Evolutionary conservation across 495 filamentous ascomycete genomes (phyloP).

Genomic region (Penicillium lagena): DNA sequence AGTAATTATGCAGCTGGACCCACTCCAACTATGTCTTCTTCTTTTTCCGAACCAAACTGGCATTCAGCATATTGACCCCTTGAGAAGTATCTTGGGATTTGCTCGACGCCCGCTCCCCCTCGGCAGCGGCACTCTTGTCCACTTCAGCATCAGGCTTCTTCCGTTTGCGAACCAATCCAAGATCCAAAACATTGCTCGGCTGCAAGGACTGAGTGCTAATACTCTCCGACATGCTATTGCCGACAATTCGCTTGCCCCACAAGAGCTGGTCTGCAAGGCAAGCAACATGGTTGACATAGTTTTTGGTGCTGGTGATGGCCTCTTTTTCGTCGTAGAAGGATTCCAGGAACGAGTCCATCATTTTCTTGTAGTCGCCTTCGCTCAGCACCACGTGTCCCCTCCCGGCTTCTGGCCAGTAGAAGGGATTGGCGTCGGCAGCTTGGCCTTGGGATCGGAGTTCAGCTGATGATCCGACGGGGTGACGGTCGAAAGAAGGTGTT

Average conservation of each 20-base stretch:
- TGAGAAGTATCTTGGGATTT: conserved; percentile 17
- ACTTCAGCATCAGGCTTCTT: conserved; percentile 36
- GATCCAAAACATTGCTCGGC: conserved; percentile 32
- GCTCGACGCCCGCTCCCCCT: conserved; percentile 5
- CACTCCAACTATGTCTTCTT: conserved; percentile 38
- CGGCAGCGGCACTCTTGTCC: conserved; percentile 5
- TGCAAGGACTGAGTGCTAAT: conserved; percentile 21
- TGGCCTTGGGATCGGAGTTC: conserved; percentile 3
- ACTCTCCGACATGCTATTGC: conserved; percentile 24
- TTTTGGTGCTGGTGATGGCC: conserved; percentile 60
- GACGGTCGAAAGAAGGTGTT: conserved; percentile 26
- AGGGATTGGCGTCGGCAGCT: conserved; percentile 41
- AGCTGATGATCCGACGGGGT: conserved; percentile 42
- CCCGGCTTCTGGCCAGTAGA: conserved; percentile 60
- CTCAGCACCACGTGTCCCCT: conserved; percentile 65
- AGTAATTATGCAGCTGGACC: too few relatives aligned
- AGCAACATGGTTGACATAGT: conserved; percentile 63
- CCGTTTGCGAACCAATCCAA: conserved; percentile 47
- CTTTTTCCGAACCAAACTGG: conserved; percentile 60
- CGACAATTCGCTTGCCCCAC: conserved; percentile 51
- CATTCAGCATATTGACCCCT: conserved; percentile 51
- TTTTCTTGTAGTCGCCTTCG: conserved; percentile 67
- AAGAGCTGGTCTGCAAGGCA: conserved; percentile 44
- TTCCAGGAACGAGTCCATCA: conserved; percentile 72
- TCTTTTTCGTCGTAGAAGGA: conserved; percentile 70